Evolutionary conservation across 2,329 filamentous ascomycete species (phyloP).

Genomic region (Penicillium sp.): DNA sequence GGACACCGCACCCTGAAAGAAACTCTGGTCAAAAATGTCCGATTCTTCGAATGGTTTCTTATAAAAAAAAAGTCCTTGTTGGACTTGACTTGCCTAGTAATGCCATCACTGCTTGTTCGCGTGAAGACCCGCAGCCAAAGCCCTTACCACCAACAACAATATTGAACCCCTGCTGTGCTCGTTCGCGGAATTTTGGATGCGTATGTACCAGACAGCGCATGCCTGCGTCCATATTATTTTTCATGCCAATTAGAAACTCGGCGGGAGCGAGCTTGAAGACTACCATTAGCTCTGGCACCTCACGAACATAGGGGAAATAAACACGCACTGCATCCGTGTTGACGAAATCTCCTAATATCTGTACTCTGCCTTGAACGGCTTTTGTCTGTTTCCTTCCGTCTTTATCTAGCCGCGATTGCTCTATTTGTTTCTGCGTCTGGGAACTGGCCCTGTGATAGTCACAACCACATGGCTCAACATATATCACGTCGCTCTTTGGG

Average conservation of each 20-base stretch:
- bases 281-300: neutral
- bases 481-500: neutral
- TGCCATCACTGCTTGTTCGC: slow-evolving; percentile 45
- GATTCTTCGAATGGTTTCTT: too few relatives aligned
- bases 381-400: neutral
- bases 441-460: neutral
- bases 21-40: neutral
- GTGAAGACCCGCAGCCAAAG: slow-evolving; percentile 48
- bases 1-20: slow-evolving; percentile 25
- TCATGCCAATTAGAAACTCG: slow-evolving; percentile 33
- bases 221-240: slow-evolving; percentile 34
- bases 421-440: neutral
- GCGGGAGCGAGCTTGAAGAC: slow-evolving; percentile 41
- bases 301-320: neutral
- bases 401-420: neutral
- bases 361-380: slow-evolving; percentile 36
- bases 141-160: slow-evolving; percentile 48
- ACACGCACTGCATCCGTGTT: slow-evolving; percentile 40
- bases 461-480: slow-evolving; percentile 12
- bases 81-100: slow-evolving; percentile 29
- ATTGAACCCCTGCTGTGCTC: slow-evolving; percentile 35
- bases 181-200: slow-evolving; percentile 41
- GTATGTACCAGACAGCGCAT: slow-evolving; percentile 24
- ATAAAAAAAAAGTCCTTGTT: neutral
- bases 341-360: slow-evolving; percentile 46